phyloP scores from a whole-genome alignment of 805 yeast species.

The Monosporozyma unispora region DNA sequence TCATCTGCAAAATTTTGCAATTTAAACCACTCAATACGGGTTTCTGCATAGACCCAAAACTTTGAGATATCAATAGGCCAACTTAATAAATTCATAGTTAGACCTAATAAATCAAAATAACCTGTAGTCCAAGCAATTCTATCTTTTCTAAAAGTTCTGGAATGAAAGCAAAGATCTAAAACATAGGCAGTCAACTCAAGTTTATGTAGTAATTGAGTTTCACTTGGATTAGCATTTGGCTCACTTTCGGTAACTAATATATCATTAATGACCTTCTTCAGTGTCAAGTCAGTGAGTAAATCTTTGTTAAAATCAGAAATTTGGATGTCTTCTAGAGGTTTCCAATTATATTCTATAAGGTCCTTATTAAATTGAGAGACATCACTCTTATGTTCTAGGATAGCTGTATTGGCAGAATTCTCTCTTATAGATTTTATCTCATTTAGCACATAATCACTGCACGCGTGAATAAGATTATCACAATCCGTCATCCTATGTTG shows the following conservation, averaged over 20 bases:
- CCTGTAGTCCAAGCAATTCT: conserved; percentile 15
- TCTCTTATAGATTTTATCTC: background rate
- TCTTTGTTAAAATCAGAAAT: conserved; percentile 7
- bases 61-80: conserved; percentile 19
- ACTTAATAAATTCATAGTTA: conserved; percentile 13
- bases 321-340: conserved; percentile 4
- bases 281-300: conserved; percentile 9
- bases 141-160: conserved; percentile 11
- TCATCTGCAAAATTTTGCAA: conserved; percentile 10
- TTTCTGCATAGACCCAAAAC: conserved; percentile 27
- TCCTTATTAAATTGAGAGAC: conserved; percentile 3
- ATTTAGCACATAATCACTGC: background rate
- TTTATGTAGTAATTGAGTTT: background rate
- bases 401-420: background rate
- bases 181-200: conserved; percentile 11
- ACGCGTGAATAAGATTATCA: background rate
- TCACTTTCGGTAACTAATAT: background rate
- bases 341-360: conserved; percentile 11
- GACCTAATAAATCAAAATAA: conserved; percentile 20
- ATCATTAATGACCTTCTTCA: conserved; percentile 15
- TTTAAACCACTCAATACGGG: conserved; percentile 26
- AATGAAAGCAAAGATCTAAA: conserved; percentile 22
- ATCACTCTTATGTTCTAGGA: background rate
- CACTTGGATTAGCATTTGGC: background rate
- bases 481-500: background rate